A percentile compares a stretch with the other conserved stretches of the same genome.
These are phyloP conservation scores for Arabidopsis lyrata DNA, from an alignment of 441 rosid genomes.

Conservation along the genomic window DNA sequence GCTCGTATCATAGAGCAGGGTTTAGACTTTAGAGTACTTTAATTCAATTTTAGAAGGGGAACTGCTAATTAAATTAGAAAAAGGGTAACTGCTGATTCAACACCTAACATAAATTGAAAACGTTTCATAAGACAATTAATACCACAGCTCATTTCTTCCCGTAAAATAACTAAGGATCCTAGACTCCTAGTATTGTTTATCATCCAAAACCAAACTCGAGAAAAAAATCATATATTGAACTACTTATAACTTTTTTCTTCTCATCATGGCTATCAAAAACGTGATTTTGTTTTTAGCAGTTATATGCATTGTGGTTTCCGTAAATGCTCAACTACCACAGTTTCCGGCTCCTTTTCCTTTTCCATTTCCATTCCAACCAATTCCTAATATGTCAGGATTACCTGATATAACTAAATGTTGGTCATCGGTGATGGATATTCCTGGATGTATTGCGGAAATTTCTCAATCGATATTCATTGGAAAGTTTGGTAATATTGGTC, in stretches of 20 bases:
- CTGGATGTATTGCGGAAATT: background rate
- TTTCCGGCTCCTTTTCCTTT: background rate
- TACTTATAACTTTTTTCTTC: background rate
- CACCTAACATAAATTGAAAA: background rate
- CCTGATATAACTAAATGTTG: constrained; percentile 4
- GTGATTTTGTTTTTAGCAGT: background rate
- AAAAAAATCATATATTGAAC: background rate
- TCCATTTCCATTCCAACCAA: background rate
- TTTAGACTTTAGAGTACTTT: no score
- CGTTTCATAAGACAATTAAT: background rate
- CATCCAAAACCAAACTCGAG: background rate
- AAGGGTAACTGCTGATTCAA: no score
- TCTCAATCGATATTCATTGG: background rate
- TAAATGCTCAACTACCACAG: constrained; percentile 29
- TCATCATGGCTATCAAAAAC: constrained; percentile 7
- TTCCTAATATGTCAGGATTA: background rate
- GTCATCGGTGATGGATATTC: constrained; percentile 5
- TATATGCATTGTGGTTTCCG: constrained; percentile 1
- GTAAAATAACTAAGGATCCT: background rate
- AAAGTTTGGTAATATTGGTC: background rate
- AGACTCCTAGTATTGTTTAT: background rate
- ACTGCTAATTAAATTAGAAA: no score
- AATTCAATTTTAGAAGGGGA: no score
- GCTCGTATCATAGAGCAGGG: no score
- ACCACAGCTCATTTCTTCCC: background rate